A percentile compares a stretch with the other conserved stretches of the same genome.
These are phyloP conservation scores for Obelidium mucronatum DNA, from an alignment of 192 early-diverging fungal species.

Conservation along the genomic window DNA sequence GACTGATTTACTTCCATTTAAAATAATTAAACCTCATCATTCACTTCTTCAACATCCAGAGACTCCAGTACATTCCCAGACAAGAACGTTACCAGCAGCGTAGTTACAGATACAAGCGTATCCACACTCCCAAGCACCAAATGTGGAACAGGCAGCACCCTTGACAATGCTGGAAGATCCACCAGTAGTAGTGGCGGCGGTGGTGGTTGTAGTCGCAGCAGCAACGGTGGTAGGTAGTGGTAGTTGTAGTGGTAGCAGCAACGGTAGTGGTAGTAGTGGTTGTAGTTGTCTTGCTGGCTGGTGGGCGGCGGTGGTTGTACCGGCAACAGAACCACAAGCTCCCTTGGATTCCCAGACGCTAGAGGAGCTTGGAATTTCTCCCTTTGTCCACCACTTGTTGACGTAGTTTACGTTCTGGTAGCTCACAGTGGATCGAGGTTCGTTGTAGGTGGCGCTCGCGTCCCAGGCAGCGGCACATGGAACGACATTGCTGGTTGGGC, in stretches of 20 bases:
- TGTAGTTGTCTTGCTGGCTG: neutral
- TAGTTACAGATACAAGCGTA: neutral
- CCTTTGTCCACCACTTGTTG: too few relatives aligned
- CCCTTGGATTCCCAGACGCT: too few relatives aligned
- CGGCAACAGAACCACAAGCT: too few relatives aligned
- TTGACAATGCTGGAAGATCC: neutral
- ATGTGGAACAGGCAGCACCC: neutral
- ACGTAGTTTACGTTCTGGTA: too few relatives aligned
- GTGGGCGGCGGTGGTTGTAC: neutral
- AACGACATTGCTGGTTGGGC: too few relatives aligned
- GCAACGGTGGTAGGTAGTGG: neutral
- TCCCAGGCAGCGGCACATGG: too few relatives aligned
- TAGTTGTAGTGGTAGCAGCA: neutral
- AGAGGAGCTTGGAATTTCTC: too few relatives aligned
- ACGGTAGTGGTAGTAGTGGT: neutral
- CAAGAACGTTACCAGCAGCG: neutral
- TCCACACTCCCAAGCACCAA: neutral
- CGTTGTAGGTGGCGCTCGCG: too few relatives aligned
- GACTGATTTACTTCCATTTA: too few relatives aligned
- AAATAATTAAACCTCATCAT: too few relatives aligned
- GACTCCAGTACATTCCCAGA: neutral
- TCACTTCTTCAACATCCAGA: too few relatives aligned
- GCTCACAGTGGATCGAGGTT: too few relatives aligned
- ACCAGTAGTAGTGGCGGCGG: neutral
- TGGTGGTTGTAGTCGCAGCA: neutral